phyloP scores from a whole-genome alignment of 2,329 filamentous ascomycete genomes.

The Colletotrichum salicis region DNA sequence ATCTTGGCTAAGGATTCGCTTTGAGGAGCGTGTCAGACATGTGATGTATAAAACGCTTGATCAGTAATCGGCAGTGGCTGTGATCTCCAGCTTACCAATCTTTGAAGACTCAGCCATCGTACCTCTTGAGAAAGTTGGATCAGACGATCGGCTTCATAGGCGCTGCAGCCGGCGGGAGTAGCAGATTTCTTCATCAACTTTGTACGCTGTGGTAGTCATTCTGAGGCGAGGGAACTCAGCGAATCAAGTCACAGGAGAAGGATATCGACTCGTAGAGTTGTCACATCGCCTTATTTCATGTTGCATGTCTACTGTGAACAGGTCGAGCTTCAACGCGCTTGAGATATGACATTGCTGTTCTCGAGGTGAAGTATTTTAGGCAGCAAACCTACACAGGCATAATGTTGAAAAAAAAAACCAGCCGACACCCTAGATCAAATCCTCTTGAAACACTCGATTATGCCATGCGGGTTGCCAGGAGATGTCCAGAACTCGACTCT shows the following conservation, averaged over 20 bases:
- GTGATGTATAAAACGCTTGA: background rate
- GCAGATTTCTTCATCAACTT: no score
- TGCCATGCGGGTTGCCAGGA: background rate
- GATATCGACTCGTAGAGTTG: no score
- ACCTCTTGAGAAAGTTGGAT: background rate
- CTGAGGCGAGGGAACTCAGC: no score
- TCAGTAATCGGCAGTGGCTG: background rate
- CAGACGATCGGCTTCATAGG: no score
- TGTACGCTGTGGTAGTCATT: no score
- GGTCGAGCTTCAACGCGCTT: no score
- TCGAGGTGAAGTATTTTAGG: background rate
- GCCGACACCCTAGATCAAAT: background rate
- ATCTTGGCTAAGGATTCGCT: no score
- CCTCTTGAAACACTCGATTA: background rate
- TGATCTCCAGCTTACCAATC: background rate
- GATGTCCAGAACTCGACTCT: background rate
- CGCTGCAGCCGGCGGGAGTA: no score
- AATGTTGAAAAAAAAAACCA: background rate
- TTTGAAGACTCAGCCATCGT: background rate
- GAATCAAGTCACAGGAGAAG: no score
- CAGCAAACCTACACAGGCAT: background rate
- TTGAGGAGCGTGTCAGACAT: background rate
- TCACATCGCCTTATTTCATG: no score
- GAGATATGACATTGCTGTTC: background rate
- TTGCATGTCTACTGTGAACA: no score